A percentile compares a stretch with the other conserved stretches of the same genome.
Conservation (phyloP, 73 alveolate genomes). For the Tetrahymena thermophila region DNA sequence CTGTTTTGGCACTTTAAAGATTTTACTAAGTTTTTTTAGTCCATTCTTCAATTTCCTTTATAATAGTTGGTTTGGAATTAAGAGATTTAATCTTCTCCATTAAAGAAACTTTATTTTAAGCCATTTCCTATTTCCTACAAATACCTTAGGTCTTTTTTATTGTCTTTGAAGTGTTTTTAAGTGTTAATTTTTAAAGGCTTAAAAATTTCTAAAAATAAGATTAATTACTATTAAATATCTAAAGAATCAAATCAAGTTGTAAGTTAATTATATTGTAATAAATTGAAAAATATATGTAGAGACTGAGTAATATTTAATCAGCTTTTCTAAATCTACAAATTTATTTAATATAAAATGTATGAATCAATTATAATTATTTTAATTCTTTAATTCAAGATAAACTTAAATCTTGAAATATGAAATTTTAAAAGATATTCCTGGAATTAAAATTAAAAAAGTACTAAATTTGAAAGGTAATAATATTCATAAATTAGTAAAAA, state of each 20-base stretch:
- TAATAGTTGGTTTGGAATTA: background rate
- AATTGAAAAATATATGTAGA: no score
- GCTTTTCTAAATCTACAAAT: background rate
- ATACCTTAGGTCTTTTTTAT: background rate
- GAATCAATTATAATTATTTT: no score
- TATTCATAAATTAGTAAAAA: no score
- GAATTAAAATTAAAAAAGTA: no score
- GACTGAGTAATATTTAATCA: background rate
- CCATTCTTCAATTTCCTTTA: background rate
- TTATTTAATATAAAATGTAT: no score
- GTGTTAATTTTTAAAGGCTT: background rate
- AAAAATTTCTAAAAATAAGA: background rate
- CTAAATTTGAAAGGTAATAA: no score
- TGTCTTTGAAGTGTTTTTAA: background rate
- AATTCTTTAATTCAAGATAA: no score
- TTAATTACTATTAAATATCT: background rate
- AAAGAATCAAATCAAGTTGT: background rate
- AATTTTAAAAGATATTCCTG: no score
- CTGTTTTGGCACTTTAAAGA: background rate
- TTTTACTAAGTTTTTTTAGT: background rate
- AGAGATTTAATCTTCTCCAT: background rate
- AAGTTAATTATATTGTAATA: background rate
- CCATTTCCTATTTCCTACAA: background rate
- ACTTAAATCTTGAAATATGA: no score
- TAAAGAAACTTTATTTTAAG: background rate